phyloP scores from a whole-genome alignment of 805 yeast genomes.

The Candida ulmi region DNA sequence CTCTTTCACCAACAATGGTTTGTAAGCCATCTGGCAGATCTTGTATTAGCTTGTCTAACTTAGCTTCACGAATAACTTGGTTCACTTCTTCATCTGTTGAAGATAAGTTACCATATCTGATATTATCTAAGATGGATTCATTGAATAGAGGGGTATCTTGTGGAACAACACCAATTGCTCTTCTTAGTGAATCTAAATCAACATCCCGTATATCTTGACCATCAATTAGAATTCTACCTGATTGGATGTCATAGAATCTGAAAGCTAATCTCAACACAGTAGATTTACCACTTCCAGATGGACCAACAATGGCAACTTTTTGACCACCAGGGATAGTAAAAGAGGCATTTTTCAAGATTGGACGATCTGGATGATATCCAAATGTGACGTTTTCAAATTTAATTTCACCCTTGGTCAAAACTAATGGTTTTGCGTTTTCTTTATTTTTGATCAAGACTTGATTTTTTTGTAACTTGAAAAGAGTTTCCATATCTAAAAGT shows the following conservation, averaged over 20 bases:
- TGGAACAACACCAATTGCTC: slow-evolving; percentile 85
- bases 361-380: slow-evolving; percentile 86
- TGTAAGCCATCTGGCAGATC: slow-evolving; percentile 79
- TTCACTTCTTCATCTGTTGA: slow-evolving; percentile 71
- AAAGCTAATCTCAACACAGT: slow-evolving; percentile 80
- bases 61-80: slow-evolving; percentile 61
- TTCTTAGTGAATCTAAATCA: slow-evolving; percentile 69
- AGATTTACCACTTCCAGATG: slow-evolving; percentile 94
- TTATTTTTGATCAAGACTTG: slow-evolving; percentile 59
- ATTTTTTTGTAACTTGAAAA: slow-evolving; percentile 78
- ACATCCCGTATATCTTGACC: slow-evolving; percentile 82
- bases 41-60: slow-evolving; percentile 53
- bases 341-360: slow-evolving; percentile 73
- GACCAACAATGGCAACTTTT: slow-evolving; percentile 93
- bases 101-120: slow-evolving; percentile 74
- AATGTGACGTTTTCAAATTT: slow-evolving; percentile 86
- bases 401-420: slow-evolving; percentile 57
- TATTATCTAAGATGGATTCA: slow-evolving; percentile 82
- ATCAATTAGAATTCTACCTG: slow-evolving; percentile 77
- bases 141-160: slow-evolving; percentile 96
- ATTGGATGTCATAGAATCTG: slow-evolving; percentile 79
- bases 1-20: slow-evolving; percentile 93
- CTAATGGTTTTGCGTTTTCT: slow-evolving; percentile 57
- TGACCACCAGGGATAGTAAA: slow-evolving; percentile 88
- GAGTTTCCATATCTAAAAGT: slow-evolving; percentile 89